These are phyloP conservation scores for Iris pallida DNA, from an alignment of 116 monocot species.

Conservation along the genomic window DNA sequence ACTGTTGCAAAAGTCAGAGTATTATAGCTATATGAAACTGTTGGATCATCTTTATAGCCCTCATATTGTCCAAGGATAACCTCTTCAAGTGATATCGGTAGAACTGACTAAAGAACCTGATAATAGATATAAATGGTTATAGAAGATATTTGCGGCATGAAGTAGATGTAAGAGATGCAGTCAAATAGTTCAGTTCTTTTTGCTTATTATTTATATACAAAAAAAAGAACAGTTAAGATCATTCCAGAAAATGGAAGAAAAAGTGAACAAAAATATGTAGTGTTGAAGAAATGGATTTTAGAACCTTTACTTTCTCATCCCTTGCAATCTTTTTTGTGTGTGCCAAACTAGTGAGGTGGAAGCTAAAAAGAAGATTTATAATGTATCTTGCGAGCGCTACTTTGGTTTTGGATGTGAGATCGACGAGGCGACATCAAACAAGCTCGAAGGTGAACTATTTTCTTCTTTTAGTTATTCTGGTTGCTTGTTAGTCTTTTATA, in stretches of 20 bases:
- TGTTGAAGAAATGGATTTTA: not conserved
- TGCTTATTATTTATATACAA: no score
- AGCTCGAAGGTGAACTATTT: slow-evolving; percentile 62
- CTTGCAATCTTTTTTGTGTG: not conserved
- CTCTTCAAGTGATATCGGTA: slow-evolving; percentile 68
- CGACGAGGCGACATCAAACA: slow-evolving; percentile 81
- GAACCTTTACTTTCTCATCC: slow-evolving; percentile 99
- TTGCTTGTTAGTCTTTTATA: no score
- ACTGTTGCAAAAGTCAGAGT: slow-evolving; percentile 93
- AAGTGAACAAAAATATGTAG: no score
- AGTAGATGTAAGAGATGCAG: no score
- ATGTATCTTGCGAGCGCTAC: slow-evolving; percentile 84
- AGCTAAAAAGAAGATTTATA: slow-evolving; percentile 79
- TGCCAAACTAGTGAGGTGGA: slow-evolving; percentile 53
- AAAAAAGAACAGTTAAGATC: no score
- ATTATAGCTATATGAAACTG: slow-evolving; percentile 75
- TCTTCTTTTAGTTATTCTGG: no score
- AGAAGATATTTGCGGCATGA: no score
- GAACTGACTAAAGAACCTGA: slow-evolving; percentile 92
- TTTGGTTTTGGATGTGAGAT: slow-evolving; percentile 86
- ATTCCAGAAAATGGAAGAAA: no score
- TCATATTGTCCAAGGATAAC: slow-evolving; percentile 97
- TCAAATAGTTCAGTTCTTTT: no score
- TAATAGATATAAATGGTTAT: slow-evolving; percentile 8
- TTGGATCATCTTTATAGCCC: no score